Conservation (phyloP, 2,329 filamentous ascomycete species). For the Clonostachys rhizophaga region DNA sequence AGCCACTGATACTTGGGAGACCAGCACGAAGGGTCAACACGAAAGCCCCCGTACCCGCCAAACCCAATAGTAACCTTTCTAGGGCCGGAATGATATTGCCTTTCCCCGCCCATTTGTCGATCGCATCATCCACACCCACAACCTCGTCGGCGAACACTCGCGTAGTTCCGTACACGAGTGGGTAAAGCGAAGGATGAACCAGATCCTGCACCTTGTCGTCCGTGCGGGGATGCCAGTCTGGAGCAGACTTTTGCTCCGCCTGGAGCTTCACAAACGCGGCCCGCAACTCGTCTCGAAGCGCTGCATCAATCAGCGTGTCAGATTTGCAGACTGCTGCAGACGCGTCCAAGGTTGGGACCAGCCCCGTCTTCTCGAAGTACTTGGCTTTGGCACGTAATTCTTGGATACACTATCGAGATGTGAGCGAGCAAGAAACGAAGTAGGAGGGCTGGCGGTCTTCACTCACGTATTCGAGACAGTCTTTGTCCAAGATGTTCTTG, state of each 20-base stretch:
- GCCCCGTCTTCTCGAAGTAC: slow-evolving; percentile 25
- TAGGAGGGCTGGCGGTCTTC: not conserved
- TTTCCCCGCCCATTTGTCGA: slow-evolving; percentile 15
- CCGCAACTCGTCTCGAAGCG: slow-evolving; percentile 5
- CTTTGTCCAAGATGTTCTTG: not conserved
- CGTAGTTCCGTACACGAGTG: slow-evolving; percentile 5
- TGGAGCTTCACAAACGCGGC: slow-evolving; percentile 8
- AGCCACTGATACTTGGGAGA: slow-evolving; percentile 21
- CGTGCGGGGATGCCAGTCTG: slow-evolving; percentile 51
- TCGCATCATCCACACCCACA: slow-evolving; percentile 14
- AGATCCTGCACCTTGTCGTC: slow-evolving; percentile 46
- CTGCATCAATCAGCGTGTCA: slow-evolving; percentile 6
- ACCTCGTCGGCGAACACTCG: slow-evolving; percentile 6
- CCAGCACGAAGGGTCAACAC: slow-evolving; percentile 6
- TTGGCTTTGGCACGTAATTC: slow-evolving; percentile 42
- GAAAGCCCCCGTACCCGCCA: too few relatives aligned
- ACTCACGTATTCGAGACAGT: not conserved
- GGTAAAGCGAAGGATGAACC: slow-evolving; percentile 42
- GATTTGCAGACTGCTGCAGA: slow-evolving; percentile 12
- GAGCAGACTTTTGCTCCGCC: slow-evolving; percentile 7
- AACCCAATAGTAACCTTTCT: not conserved
- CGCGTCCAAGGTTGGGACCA: slow-evolving; percentile 22
- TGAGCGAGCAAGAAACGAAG: not conserved
- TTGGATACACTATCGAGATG: not conserved
- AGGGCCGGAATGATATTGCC: slow-evolving; percentile 6